phyloP scores from a whole-genome alignment of 2,329 filamentous ascomycete genomes.

The Monosporascus sp. region DNA sequence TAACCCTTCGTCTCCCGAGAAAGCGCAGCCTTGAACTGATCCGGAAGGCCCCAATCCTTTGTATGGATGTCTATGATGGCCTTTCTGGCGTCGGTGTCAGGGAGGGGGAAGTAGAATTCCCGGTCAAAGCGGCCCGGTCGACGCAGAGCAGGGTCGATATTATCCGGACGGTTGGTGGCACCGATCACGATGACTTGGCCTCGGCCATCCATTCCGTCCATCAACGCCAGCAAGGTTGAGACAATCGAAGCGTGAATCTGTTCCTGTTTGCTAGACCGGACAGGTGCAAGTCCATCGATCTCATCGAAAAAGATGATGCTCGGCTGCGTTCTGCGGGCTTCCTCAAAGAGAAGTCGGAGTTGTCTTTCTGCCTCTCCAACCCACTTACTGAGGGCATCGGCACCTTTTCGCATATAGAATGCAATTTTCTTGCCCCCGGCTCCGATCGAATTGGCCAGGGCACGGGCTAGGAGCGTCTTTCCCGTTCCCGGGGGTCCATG shows the following conservation, averaged over 20 bases:
- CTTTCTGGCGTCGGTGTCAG: conserved; percentile 71
- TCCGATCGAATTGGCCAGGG: conserved; percentile 85
- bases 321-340: conserved; percentile 89
- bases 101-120: conserved; percentile 96
- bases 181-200: conserved; percentile 98
- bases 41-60: conserved; percentile 80
- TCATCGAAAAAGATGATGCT: conserved; percentile 99
- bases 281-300: conserved; percentile 93
- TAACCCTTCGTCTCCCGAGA: conserved; percentile 92
- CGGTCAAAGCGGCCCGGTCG: conserved; percentile 92
- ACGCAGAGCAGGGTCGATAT: conserved; percentile 91
- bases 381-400: conserved; percentile 97
- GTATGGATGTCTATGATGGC: conserved; percentile 95
- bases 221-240: conserved; percentile 84
- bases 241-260: conserved; percentile 98
- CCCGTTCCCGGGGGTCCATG: conserved; percentile 96
- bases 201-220: conserved; percentile 98
- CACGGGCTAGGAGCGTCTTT: conserved; percentile 93
- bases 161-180: conserved; percentile 95
- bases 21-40: conserved; percentile 74
- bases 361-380: conserved; percentile 97
- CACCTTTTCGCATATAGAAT: conserved; percentile 99
- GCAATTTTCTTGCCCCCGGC: conserved; percentile 90
- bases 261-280: conserved; percentile 95
- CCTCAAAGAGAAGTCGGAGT: conserved; percentile 86